Evolutionary conservation across 192 early-diverging fungal genomes (phyloP).

Genomic region (Linnemannia zychae): DNA sequence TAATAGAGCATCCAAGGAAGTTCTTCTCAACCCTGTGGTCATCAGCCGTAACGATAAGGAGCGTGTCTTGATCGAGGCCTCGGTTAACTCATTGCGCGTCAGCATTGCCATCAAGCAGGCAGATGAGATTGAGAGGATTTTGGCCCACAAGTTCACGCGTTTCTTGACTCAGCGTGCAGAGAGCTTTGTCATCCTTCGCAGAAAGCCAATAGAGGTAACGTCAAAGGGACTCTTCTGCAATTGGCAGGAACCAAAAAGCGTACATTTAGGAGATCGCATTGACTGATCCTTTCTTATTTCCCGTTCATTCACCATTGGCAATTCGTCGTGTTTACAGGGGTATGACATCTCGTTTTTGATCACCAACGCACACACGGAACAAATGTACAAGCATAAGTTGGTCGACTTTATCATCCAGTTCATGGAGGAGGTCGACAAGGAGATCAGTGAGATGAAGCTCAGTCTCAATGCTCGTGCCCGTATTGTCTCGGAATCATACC

Average conservation of each 20-base stretch:
- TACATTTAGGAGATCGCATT: neutral
- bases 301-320: neutral
- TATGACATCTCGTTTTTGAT: conserved; percentile 98
- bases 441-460: conserved; percentile 99
- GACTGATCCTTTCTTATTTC: neutral
- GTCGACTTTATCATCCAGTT: conserved; percentile 99
- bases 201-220: conserved; percentile 87
- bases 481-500: conserved; percentile 87
- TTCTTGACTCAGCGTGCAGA: conserved; percentile 98
- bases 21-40: conserved; percentile 87
- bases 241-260: too few species aligned
- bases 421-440: conserved; percentile 99
- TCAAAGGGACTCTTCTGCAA: neutral
- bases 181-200: conserved; percentile 92
- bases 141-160: conserved; percentile 97
- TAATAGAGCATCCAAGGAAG: conserved; percentile 80
- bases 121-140: conserved; percentile 94
- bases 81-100: conserved; percentile 94
- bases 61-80: conserved; percentile 91
- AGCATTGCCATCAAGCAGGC: conserved; percentile 98
- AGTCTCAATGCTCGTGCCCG: conserved; percentile 87
- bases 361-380: conserved; percentile 97
- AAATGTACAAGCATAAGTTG: conserved; percentile 99
- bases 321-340: conserved; percentile 68
- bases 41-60: conserved; percentile 95